Base-by-base conservation (phyloP, 306 rosid genomes). In the Vicia faba region DNA sequence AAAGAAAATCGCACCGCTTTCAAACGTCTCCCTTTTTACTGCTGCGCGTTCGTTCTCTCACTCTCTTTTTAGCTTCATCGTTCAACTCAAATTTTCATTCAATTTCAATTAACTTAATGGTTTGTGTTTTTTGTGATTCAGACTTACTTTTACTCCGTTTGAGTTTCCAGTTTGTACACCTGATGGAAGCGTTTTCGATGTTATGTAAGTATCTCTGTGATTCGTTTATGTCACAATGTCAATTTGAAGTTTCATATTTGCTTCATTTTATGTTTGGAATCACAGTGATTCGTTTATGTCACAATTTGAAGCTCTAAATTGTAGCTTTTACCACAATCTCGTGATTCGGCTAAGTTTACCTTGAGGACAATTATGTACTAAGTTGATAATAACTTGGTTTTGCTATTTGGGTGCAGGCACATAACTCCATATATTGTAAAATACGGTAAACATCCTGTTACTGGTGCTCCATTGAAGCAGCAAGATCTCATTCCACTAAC, bases 11-110 rank as follows among this genome's bases (percentile, higher is more conserved):
- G 89, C 55, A 79, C 86, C 58, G 76, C 88, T 5, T 93, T 93
- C 88, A 93, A 93, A 69, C 90, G 99, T 39, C 99, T 93, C 70
- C 99, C 97, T 38, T 90, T 84, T 81, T 90, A 90, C 75, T 93
- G 97, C 86, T 93, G 99, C 97, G 76, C 97, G 95, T 89, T 73
- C 6, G 61, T 46, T 38, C 39, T 70, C 45, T 77, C 66, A 29
- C 29, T 69, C 39, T 13, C 4, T 10, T 4, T 23, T 25, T 14
- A 9, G 2, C 41, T 61, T 43, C 19, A 8, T 26, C 58, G 3
- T 33, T 57, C 48, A 38, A 28, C 66, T 60, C 38, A 10, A 2
- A 26, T 49, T 55, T 8, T 23, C 9, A 5, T 67, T 54, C 61
- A 19, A 15, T 19, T 5, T 46, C 38, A 33, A 1, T 5, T 65